Conservation (phyloP, 169 alveolate genomes). For the Cryptosporidium sp. region DNA sequence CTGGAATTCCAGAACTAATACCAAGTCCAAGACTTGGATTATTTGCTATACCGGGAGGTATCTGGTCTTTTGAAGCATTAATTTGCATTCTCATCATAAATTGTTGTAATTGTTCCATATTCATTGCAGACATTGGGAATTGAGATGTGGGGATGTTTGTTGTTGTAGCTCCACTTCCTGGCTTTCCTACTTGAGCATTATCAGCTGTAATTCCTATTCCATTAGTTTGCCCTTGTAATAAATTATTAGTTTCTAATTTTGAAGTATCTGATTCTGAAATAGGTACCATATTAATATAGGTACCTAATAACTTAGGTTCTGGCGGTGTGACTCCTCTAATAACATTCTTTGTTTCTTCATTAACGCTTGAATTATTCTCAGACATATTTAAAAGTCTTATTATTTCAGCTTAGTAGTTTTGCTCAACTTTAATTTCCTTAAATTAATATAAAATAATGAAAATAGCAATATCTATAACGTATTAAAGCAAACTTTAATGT, state of each 20-base stretch:
- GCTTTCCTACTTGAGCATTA: background rate
- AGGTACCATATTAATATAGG: constrained; percentile 67
- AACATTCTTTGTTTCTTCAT: constrained; percentile 50
- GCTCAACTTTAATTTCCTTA: background rate
- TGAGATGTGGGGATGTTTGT: constrained; percentile 35
- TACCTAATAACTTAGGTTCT: constrained; percentile 47
- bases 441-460: background rate
- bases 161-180: background rate
- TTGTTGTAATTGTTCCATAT: constrained; percentile 56
- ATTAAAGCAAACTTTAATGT: background rate
- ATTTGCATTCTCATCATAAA: constrained; percentile 46
- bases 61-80: constrained; percentile 6
- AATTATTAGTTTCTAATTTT: background rate
- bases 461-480: background rate
- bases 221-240: background rate
- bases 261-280: constrained; percentile 21
- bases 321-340: constrained; percentile 64
- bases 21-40: constrained; percentile 20
- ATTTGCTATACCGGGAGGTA: background rate
- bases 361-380: constrained; percentile 41
- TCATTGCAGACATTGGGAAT: constrained; percentile 59
- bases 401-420: background rate
- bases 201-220: background rate
- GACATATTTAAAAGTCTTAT: constrained; percentile 33
- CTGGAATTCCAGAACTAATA: constrained; percentile 2